A percentile compares a stretch with the other conserved stretches of the same genome.
These are phyloP conservation scores for Ophiocordyceps polyrhachis-furcata DNA, from an alignment of 2,329 filamentous ascomycete genomes.

Conservation along the genomic window DNA sequence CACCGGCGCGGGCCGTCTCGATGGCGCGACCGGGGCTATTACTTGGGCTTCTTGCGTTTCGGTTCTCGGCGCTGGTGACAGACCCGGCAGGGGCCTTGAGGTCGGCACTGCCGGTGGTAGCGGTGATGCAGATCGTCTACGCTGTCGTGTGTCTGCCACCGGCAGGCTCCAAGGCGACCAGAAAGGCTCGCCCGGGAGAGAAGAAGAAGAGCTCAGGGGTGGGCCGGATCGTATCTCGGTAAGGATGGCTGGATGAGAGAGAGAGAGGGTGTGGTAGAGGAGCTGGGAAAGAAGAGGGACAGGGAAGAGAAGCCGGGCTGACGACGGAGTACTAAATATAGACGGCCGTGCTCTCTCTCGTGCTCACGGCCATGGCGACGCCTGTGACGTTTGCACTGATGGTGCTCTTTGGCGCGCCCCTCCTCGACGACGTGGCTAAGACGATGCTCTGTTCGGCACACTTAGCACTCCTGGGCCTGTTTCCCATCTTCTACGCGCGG, in stretches of 20 bases:
- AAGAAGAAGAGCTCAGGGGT: conserved; percentile 31
- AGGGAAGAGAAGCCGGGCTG: not conserved
- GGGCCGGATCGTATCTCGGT: conserved; percentile 28
- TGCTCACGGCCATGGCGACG: conserved; percentile 52
- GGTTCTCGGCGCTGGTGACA: conserved; percentile 48
- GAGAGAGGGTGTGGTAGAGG: not conserved
- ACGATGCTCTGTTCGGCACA: conserved; percentile 70
- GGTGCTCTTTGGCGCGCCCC: conserved; percentile 79
- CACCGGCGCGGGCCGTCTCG: conserved; percentile 30
- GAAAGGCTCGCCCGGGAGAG: conserved; percentile 33
- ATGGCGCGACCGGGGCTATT: conserved; percentile 51
- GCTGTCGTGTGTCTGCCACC: conserved; percentile 44
- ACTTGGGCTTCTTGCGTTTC: conserved; percentile 40
- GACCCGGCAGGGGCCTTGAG: conserved; percentile 49
- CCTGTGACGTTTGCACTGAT: conserved; percentile 43
- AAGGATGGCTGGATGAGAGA: conserved; percentile 6
- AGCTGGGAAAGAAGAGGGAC: not conserved
- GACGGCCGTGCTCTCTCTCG: conserved; percentile 26
- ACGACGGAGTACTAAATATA: conserved; percentile 6
- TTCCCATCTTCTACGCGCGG: conserved; percentile 71
- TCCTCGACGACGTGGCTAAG: conserved; percentile 61
- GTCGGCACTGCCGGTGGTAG: conserved; percentile 41
- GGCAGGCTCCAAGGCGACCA: conserved; percentile 25
- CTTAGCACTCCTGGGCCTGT: conserved; percentile 57
- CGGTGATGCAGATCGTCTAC: conserved; percentile 44